Evolutionary conservation across 345 rosid species (phyloP).

Genomic region (Acer campestre): DNA sequence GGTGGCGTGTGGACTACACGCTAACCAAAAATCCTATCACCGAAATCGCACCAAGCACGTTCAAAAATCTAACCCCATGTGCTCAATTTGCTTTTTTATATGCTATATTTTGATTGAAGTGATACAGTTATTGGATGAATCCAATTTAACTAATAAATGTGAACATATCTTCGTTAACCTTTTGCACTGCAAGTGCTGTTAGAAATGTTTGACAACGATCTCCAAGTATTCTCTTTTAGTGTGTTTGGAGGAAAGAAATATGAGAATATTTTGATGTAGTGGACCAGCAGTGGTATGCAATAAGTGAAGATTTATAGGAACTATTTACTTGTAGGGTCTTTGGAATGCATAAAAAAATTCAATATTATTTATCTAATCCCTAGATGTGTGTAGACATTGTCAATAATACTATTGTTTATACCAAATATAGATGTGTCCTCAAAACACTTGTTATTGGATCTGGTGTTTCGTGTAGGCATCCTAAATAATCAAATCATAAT

Average conservation of each 20-base stretch:
- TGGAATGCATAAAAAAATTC: background rate
- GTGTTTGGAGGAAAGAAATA: background rate
- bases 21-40: too few relatives aligned
- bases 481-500: background rate
- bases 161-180: background rate
- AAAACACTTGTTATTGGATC: background rate
- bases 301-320: background rate
- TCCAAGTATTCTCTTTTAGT: background rate
- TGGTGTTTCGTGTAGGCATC: background rate
- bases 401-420: background rate
- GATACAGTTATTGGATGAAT: too few relatives aligned
- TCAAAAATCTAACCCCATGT: too few relatives aligned
- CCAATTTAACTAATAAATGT: too few relatives aligned
- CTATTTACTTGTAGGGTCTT: background rate
- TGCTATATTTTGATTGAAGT: too few relatives aligned
- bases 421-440: background rate
- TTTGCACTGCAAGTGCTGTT: background rate
- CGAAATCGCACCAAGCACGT: too few relatives aligned
- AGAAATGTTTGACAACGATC: background rate
- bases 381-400: background rate
- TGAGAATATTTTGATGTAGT: slow-evolving; percentile 10
- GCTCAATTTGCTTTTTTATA: too few relatives aligned
- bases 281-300: background rate
- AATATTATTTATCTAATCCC: background rate
- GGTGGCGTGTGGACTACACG: too few relatives aligned